A percentile compares a stretch with the other conserved stretches of the same genome.
Conservation (phyloP, 1,284 basidiomycete genomes). For the Jaminaea rosea region DNA sequence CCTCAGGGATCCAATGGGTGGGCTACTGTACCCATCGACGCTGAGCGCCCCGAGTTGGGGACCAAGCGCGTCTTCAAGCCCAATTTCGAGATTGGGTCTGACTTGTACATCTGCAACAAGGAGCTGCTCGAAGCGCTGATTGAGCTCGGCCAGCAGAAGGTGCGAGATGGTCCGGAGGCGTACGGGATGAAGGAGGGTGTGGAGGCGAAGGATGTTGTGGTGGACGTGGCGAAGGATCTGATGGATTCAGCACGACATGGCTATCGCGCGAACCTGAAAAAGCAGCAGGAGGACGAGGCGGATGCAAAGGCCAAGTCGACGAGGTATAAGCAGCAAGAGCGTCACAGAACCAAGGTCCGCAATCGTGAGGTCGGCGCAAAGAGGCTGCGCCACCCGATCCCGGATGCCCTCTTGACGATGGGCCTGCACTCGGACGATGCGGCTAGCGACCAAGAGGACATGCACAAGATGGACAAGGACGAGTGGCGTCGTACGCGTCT, state of each 20-base stretch:
- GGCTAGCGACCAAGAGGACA: constrained; percentile 25
- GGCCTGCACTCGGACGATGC: constrained; percentile 31
- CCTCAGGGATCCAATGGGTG: not conserved
- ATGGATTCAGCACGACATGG: constrained; percentile 27
- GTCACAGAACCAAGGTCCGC: constrained; percentile 22
- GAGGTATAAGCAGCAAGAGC: constrained; percentile 24
- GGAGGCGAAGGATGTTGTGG: constrained; percentile 21
- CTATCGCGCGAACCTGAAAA: constrained; percentile 24
- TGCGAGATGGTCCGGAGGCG: constrained; percentile 22
- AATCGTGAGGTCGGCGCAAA: constrained; percentile 27
- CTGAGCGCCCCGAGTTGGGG: not conserved
- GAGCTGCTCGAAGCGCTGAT: constrained; percentile 26
- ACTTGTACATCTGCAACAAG: constrained; percentile 27
- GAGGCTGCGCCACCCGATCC: constrained; percentile 20
- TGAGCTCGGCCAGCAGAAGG: constrained; percentile 16
- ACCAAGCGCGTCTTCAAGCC: constrained; percentile 13
- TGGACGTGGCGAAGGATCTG: constrained; percentile 30
- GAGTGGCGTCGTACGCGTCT: constrained; percentile 23
- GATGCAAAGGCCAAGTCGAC: constrained; percentile 32
- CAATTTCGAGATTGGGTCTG: constrained; percentile 2
- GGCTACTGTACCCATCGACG: not conserved
- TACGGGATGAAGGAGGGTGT: constrained; percentile 26
- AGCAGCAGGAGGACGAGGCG: constrained; percentile 21
- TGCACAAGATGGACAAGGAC: constrained; percentile 22
- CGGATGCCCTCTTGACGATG: constrained; percentile 21